Base-by-base conservation (phyloP, 1,139 yeast species). In the Yamadazyma triangularis region DNA sequence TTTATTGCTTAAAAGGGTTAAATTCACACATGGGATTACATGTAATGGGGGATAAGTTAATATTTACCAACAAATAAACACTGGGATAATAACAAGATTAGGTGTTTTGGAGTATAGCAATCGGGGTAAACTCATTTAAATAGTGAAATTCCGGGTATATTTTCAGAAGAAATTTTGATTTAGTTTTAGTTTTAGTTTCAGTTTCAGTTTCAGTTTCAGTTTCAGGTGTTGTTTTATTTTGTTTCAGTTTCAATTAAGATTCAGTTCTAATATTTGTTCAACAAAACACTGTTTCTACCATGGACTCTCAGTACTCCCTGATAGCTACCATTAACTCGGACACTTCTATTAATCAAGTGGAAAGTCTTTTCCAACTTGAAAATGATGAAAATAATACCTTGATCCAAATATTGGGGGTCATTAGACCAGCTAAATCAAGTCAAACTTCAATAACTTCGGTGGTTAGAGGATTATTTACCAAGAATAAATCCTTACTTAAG, bases 401-500 rank as follows among this genome's bases (percentile, higher is more conserved):
- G 35, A 53, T 62, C 24, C 64, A 60, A 30, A 58, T 67, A 21
- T 48, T 67, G 36, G 67, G 65, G 8, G 38, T 52, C 19, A 50
- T 60, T 27, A 59, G 56, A 33, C 68, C 71, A 12, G 39, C 57
- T 9, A 52, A 52, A 32, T 43, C 55, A 13, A 34, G 56, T 15
- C 48, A 45, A 23, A 44, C 56, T 15, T 52, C 64, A 3, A 34
- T 62, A 10, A 50, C 64, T 4, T 48, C 71, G 3, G 45, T 65
- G 18, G 53, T 61, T 10, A 49, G 74, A 32, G 74, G 73, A 0
- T 47, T 67, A 26, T 60, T 60, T 46, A 67, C 73, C 26, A 62
- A 60, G 38, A 66, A 65, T 45, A 48, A 56, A 30, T 55, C 53
- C 28, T 47, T 68, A 18, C 42, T 62, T 13, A 38, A 50, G 9